Evolutionary conservation across 352 stramenopile genomes (phyloP).

Genomic region (Pythium insidiosum): DNA sequence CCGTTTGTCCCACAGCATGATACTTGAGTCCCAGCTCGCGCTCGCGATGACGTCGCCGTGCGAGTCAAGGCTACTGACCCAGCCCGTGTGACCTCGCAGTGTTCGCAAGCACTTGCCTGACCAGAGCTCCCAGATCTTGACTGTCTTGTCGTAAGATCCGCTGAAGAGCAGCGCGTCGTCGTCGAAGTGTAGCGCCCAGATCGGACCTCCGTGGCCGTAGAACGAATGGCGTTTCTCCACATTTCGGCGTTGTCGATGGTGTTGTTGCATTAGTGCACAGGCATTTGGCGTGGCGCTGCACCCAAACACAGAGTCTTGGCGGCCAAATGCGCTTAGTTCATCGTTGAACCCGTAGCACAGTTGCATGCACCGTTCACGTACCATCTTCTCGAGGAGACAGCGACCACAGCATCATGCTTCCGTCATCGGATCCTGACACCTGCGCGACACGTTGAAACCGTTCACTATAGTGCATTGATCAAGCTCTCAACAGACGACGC

Average conservation of each 20-base stretch:
- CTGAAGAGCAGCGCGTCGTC: constrained; percentile 12
- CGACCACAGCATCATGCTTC: constrained; percentile 26
- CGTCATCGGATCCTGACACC: constrained; percentile 22
- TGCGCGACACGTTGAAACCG: neutral
- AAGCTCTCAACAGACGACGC: no score
- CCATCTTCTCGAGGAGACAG: constrained; percentile 13
- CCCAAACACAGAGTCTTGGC: no score
- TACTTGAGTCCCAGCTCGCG: constrained; percentile 15
- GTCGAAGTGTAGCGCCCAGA: constrained; percentile 19
- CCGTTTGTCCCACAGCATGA: constrained; percentile 16
- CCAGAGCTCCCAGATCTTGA: constrained; percentile 23
- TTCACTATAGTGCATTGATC: no score
- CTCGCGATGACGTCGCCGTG: constrained; percentile 6
- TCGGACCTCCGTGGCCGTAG: constrained; percentile 18
- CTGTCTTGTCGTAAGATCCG: constrained; percentile 28
- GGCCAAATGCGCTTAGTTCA: no score
- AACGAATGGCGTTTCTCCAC: constrained; percentile 24
- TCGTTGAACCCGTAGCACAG: no score
- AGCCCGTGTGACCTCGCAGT: constrained; percentile 17
- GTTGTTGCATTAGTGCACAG: constrained; percentile 16
- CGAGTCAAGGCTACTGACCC: constrained; percentile 14
- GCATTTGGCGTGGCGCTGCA: neutral
- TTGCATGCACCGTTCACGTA: neutral
- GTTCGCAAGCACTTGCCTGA: constrained; percentile 16
- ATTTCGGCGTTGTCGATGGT: constrained; percentile 18